A percentile compares a stretch with the other conserved stretches of the same genome.
These are phyloP conservation scores for Gossypium bickii DNA, from an alignment of 345 rosid species.

Conservation along the genomic window DNA sequence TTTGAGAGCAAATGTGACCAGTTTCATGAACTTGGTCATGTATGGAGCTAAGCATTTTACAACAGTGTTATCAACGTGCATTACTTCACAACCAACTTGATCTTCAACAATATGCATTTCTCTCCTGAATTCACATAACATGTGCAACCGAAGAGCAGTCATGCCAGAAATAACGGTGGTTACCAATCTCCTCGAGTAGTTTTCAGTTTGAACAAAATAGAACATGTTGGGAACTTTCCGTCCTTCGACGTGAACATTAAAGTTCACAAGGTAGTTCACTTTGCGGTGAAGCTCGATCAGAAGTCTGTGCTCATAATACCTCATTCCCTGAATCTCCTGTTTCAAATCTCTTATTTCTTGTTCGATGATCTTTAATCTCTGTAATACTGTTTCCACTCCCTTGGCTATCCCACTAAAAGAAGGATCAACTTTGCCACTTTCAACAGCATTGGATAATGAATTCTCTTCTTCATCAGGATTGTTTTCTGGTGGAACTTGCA, in stretches of 20 bases:
- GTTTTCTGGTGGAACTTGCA: conserved; percentile 64
- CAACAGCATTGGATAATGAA: conserved; percentile 12
- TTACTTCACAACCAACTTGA: conserved; percentile 78
- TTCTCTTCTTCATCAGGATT: conserved; percentile 41
- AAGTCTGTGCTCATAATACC: conserved; percentile 84
- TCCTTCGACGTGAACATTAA: conserved; percentile 71
- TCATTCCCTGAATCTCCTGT: conserved; percentile 93
- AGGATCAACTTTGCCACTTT: conserved; percentile 62
- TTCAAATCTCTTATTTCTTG: conserved; percentile 92
- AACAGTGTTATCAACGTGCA: conserved; percentile 83
- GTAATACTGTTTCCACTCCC: conserved; percentile 82
- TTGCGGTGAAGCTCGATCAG: conserved; percentile 85
- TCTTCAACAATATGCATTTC: conserved; percentile 95
- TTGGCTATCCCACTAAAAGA: conserved; percentile 84
- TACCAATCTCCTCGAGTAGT: conserved; percentile 80
- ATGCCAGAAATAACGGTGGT: conserved; percentile 73
- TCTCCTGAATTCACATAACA: conserved; percentile 78
- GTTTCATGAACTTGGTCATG: conserved; percentile 78
- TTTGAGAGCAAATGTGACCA: conserved; percentile 78
- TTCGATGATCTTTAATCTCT: conserved; percentile 83
- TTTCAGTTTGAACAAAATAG: conserved; percentile 70
- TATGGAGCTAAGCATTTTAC: conserved; percentile 72
- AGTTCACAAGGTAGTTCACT: conserved; percentile 85
- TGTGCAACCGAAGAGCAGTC: conserved; percentile 79
- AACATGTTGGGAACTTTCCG: conserved; percentile 93